phyloP scores from a whole-genome alignment of 129 eudicot species.

The Pittosporum tobira region DNA sequence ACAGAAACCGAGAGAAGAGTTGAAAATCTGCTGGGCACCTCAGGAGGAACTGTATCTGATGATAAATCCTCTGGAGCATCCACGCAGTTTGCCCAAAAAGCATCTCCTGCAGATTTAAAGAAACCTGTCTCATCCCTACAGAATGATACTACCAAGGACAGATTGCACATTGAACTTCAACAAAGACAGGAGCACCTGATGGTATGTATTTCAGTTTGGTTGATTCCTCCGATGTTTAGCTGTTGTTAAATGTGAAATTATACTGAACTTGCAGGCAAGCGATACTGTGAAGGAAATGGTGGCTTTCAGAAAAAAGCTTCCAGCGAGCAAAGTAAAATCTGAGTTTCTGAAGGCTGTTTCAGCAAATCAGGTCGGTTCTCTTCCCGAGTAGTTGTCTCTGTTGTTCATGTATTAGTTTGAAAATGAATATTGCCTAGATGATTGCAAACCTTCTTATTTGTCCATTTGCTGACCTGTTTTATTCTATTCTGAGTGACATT shows the following conservation, averaged over 20 bases:
- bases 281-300: conserved; percentile 53
- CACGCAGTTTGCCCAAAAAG: conserved; percentile 28
- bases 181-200: conserved; percentile 64
- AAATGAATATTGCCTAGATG: not conserved
- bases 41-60: conserved; percentile 28
- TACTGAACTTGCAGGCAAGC: conserved; percentile 32
- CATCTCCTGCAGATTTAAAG: conserved; percentile 19
- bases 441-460: not conserved
- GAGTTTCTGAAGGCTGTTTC: conserved; percentile 87
- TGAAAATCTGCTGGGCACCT: conserved; percentile 53
- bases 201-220: conserved; percentile 27
- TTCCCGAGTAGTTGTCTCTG: not conserved
- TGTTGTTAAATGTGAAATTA: conserved; percentile 10
- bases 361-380: conserved; percentile 49
- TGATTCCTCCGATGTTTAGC: not conserved
- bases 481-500: too few species aligned
- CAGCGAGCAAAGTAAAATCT: conserved; percentile 62
- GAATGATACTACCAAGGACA: conserved; percentile 36
- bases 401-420: not conserved
- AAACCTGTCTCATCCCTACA: conserved; percentile 18
- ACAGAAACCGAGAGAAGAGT: conserved; percentile 78
- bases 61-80: conserved; percentile 30
- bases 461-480: too few species aligned
- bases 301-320: conserved; percentile 79
- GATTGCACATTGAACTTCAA: conserved; percentile 54